phyloP scores from a whole-genome alignment of 2,329 filamentous ascomycete genomes.

The Colletotrichum salicis region DNA sequence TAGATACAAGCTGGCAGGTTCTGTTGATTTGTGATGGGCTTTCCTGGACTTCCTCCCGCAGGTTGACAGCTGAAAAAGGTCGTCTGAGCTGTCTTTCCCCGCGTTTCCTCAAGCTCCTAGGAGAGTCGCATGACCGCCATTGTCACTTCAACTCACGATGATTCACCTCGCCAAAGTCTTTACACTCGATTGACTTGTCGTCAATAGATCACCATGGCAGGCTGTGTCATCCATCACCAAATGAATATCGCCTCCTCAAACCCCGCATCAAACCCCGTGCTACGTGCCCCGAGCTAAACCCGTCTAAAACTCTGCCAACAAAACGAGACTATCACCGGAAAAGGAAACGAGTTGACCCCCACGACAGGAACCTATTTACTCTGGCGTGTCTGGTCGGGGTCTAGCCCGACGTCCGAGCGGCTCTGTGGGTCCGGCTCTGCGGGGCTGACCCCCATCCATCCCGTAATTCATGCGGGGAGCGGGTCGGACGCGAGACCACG shows the following conservation, averaged over 20 bases:
- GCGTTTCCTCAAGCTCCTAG: not conserved
- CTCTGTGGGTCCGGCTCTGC: slow-evolving; percentile 20
- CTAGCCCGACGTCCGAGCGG: slow-evolving; percentile 12
- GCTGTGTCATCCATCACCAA: not conserved
- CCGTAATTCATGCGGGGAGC: not conserved
- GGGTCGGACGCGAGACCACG: slow-evolving; percentile 1
- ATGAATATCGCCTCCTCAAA: not conserved
- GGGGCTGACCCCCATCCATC: slow-evolving; percentile 23
- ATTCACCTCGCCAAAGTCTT: not conserved
- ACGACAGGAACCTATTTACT: not conserved
- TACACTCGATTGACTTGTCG: not conserved
- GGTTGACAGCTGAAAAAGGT: no score
- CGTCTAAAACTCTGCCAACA: not conserved
- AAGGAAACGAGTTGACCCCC: slow-evolving; percentile 17
- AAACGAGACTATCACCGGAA: not conserved
- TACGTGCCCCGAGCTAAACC: not conserved
- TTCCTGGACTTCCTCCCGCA: no score
- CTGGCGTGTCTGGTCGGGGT: not conserved
- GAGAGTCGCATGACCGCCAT: not conserved
- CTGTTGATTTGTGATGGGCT: not conserved
- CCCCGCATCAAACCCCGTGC: not conserved
- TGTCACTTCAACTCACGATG: not conserved
- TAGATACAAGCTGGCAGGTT: no score
- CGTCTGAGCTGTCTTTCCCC: not conserved
- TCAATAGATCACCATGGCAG: not conserved